Percentiles rank a stretch among this genome's conserved stretches.
phyloP scores from a whole-genome alignment of 306 rosid species.

The Phaseolus lunatus region DNA sequence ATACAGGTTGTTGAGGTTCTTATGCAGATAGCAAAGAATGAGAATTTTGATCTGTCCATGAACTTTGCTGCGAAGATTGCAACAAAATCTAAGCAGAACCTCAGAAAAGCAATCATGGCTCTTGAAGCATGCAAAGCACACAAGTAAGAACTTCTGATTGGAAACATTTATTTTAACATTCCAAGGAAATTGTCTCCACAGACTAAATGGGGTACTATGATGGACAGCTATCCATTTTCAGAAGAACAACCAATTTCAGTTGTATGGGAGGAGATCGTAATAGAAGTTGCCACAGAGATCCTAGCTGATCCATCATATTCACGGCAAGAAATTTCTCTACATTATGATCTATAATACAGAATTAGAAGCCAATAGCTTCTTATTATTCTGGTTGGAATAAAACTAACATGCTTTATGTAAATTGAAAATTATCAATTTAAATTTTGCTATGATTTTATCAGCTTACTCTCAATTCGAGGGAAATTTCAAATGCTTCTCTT shows the following conservation, averaged over 20 bases:
- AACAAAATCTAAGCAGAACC: slow-evolving; percentile 73
- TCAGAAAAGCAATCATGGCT: slow-evolving; percentile 88
- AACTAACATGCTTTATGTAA: not conserved
- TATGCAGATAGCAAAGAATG: slow-evolving; percentile 69
- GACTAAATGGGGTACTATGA: slow-evolving; percentile 45
- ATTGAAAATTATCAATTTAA: slow-evolving; percentile 18
- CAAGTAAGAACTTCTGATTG: slow-evolving; percentile 57
- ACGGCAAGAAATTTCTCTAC: slow-evolving; percentile 52
- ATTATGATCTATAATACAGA: not conserved
- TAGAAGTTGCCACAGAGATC: slow-evolving; percentile 76
- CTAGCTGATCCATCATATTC: slow-evolving; percentile 74
- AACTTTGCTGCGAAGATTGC: slow-evolving; percentile 81
- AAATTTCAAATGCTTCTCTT: slow-evolving; percentile 82
- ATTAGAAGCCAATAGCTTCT: not conserved
- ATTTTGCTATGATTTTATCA: slow-evolving; percentile 47
- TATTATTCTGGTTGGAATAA: not conserved
- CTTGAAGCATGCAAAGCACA: slow-evolving; percentile 94
- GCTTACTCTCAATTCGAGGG: slow-evolving; percentile 65
- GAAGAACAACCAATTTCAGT: slow-evolving; percentile 85
- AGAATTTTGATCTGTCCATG: slow-evolving; percentile 71
- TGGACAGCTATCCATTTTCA: slow-evolving; percentile 80
- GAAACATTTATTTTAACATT: slow-evolving; percentile 8
- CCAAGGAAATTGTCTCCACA: not conserved
- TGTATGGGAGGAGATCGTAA: slow-evolving; percentile 81
- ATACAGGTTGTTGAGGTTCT: slow-evolving; percentile 78